These are phyloP conservation scores for Russula sp. DNA, from an alignment of 768 basidiomycete genomes.

Conservation along the genomic window DNA sequence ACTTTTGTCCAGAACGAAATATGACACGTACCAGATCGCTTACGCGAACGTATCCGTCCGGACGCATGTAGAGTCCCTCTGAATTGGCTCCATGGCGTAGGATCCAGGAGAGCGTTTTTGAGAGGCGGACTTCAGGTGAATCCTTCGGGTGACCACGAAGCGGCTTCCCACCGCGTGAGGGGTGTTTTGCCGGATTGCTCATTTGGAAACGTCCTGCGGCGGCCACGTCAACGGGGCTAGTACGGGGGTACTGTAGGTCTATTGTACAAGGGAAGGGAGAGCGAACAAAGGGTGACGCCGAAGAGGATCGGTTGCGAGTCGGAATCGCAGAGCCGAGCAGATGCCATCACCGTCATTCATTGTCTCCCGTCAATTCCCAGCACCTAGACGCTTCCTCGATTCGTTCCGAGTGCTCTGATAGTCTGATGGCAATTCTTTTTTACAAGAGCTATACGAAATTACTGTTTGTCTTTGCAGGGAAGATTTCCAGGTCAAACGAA, in stretches of 20 bases:
- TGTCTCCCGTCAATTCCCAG: not conserved
- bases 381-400: constrained; percentile 6
- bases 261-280: no score
- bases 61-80: constrained; percentile 70
- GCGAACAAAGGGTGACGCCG: not conserved
- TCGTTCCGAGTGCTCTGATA: not conserved
- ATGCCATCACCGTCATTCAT: not conserved
- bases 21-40: constrained; percentile 68
- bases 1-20: not conserved
- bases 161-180: constrained; percentile 38
- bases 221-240: no score
- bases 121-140: constrained; percentile 63
- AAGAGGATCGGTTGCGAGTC: not conserved
- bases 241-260: no score
- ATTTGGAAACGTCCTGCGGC: not conserved
- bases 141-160: constrained; percentile 60
- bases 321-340: constrained; percentile 1
- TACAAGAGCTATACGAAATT: not conserved
- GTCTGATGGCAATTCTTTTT: not conserved
- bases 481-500: not conserved
- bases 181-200: constrained; percentile 13
- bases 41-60: constrained; percentile 84
- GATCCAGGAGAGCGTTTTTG: constrained; percentile 87
- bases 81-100: constrained; percentile 86
- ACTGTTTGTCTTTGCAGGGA: not conserved